Conservation (phyloP, 495 filamentous ascomycete genomes). For the Neurospora sp. region DNA sequence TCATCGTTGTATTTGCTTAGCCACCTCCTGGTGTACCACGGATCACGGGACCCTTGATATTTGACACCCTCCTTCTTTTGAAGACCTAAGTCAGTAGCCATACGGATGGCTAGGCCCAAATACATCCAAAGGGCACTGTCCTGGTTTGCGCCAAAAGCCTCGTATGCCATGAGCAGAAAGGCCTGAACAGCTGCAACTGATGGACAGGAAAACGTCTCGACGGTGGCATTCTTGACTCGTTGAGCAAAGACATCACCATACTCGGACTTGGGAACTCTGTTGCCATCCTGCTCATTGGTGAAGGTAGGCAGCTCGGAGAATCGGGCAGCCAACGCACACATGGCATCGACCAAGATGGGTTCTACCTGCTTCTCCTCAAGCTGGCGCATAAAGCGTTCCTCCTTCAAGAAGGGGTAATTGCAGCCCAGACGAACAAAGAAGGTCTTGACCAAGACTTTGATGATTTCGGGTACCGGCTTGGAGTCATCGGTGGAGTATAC, state of each 20-base stretch:
- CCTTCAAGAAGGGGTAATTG: slow-evolving; percentile 71
- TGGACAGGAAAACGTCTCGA: slow-evolving; percentile 69
- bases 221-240: slow-evolving; percentile 60
- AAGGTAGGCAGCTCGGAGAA: slow-evolving; percentile 63
- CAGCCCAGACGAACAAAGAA: slow-evolving; percentile 74
- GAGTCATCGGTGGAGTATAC: slow-evolving; percentile 67
- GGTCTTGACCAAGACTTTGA: slow-evolving; percentile 61
- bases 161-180: slow-evolving; percentile 71
- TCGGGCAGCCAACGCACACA: slow-evolving; percentile 71
- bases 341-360: slow-evolving; percentile 75
- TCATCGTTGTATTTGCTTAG: slow-evolving; percentile 22
- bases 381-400: slow-evolving; percentile 55
- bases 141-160: slow-evolving; percentile 74
- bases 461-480: slow-evolving; percentile 57
- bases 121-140: slow-evolving; percentile 91
- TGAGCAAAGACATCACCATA: slow-evolving; percentile 69
- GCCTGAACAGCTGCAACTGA: slow-evolving; percentile 72
- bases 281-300: slow-evolving; percentile 44
- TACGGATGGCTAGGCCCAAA: slow-evolving; percentile 70
- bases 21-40: slow-evolving; percentile 34
- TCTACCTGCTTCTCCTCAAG: slow-evolving; percentile 71
- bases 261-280: slow-evolving; percentile 40
- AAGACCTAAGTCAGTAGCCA: slow-evolving; percentile 76
- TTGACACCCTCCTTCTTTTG: slow-evolving; percentile 68
- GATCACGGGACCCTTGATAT: slow-evolving; percentile 50